Conservation (phyloP, 75 land plant species). For the Gnetum montanum region DNA sequence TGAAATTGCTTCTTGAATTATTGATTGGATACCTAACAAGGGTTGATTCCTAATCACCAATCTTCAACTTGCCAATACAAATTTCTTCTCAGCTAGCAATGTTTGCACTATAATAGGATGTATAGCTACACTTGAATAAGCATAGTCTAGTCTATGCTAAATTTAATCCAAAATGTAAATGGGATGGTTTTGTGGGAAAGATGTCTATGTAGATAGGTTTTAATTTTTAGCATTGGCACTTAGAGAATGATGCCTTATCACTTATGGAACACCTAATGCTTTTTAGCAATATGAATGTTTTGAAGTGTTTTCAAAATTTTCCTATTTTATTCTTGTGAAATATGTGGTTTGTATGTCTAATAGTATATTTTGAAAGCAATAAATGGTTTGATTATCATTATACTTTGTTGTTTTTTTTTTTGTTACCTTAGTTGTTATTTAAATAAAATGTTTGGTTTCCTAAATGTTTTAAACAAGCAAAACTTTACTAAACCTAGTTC, state of each 20-base stretch:
- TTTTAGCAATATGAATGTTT: background rate
- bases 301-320: background rate
- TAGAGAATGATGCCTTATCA: constrained; percentile 80
- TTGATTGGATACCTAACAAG: constrained; percentile 69
- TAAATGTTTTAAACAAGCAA: constrained; percentile 34
- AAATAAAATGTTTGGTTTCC: background rate
- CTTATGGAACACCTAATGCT: constrained; percentile 73
- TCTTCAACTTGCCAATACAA: constrained; percentile 83
- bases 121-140: constrained; percentile 63
- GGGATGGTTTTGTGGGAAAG: constrained; percentile 60
- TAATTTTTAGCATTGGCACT: constrained; percentile 59
- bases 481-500: constrained; percentile 60
- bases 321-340: background rate
- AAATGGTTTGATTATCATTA: background rate
- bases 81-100: constrained; percentile 76
- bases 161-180: constrained; percentile 61
- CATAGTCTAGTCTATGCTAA: constrained; percentile 44
- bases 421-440: background rate
- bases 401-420: too few relatives aligned
- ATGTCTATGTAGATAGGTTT: constrained; percentile 79
- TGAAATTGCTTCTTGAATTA: constrained; percentile 63
- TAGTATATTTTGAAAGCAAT: background rate
- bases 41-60: constrained; percentile 78
- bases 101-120: constrained; percentile 63
- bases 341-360: background rate